Percentiles rank a stretch among this genome's conserved stretches.
Conservation (phyloP, 2,329 filamentous ascomycete species). For the Colletotrichum tanaceti region DNA sequence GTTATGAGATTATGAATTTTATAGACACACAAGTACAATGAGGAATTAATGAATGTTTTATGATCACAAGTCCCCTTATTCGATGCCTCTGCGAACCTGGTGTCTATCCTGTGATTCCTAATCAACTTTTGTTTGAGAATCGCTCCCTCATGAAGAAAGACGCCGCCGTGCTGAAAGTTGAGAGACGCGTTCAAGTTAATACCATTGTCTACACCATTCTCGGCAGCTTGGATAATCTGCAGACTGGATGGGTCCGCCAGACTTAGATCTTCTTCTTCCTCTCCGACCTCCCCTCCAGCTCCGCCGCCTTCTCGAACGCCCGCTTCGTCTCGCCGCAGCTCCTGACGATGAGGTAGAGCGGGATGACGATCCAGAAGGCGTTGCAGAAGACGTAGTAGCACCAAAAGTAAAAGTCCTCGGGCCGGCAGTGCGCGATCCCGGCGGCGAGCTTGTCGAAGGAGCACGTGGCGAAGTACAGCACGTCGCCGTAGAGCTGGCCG, state of each 20-base stretch:
- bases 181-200: too few species aligned
- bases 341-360: constrained; percentile 48
- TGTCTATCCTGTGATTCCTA: too few species aligned
- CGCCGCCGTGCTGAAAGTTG: too few species aligned
- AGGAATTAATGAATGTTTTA: constrained; percentile 3
- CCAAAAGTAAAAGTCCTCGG: constrained; percentile 65
- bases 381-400: constrained; percentile 65
- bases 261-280: constrained; percentile 29
- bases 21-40: not conserved
- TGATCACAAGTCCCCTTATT: too few species aligned
- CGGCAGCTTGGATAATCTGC: too few species aligned
- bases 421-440: constrained; percentile 60
- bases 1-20: constrained; percentile 17
- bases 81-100: not conserved
- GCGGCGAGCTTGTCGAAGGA: constrained; percentile 55
- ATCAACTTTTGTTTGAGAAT: too few species aligned
- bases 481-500: constrained; percentile 64
- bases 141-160: too few species aligned
- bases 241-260: too few species aligned
- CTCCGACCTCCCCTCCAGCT: constrained; percentile 11
- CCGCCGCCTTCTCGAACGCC: constrained; percentile 47
- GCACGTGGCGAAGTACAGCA: constrained; percentile 64
- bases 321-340: constrained; percentile 45
- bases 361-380: constrained; percentile 65
- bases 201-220: too few species aligned